Evolutionary conservation across 768 basidiomycete species (phyloP).

Genomic region (Trametes maxima): DNA sequence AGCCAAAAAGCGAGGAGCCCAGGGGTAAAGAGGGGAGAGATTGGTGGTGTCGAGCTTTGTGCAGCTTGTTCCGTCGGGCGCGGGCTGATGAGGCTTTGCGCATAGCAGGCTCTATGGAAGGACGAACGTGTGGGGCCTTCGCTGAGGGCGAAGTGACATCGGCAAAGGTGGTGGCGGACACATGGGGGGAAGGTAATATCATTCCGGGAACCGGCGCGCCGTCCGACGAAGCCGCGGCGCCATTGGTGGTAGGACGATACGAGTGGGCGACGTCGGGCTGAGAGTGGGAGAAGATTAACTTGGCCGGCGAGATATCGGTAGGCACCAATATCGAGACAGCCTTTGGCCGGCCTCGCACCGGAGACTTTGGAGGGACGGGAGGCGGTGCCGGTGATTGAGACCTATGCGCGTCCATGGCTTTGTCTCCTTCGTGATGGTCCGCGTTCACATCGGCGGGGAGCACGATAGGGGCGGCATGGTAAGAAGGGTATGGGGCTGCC

Average conservation of each 20-base stretch:
- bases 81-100: slow-evolving; percentile 11
- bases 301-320: slow-evolving; percentile 20
- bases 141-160: slow-evolving; percentile 9
- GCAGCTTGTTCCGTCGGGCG: slow-evolving; percentile 17
- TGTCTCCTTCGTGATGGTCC: not conserved
- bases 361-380: slow-evolving; percentile 22
- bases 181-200: slow-evolving; percentile 15
- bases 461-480: not conserved
- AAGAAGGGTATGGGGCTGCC: not conserved
- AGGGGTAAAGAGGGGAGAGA: slow-evolving; percentile 2
- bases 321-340: slow-evolving; percentile 21
- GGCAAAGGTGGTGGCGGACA: slow-evolving; percentile 2
- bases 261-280: slow-evolving; percentile 12
- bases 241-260: slow-evolving; percentile 9
- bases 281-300: slow-evolving; percentile 11
- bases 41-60: slow-evolving; percentile 10
- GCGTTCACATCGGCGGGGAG: not conserved
- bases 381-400: slow-evolving; percentile 13
- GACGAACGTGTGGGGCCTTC: slow-evolving; percentile 1
- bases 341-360: slow-evolving; percentile 11
- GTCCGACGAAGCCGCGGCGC: slow-evolving; percentile 13
- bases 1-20: slow-evolving; percentile 11
- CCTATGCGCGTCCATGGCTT: not conserved
- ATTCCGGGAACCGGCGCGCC: slow-evolving; percentile 16
- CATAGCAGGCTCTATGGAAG: slow-evolving; percentile 20